A percentile compares a stretch with the other conserved stretches of the same genome.
phyloP scores from a whole-genome alignment of 1,284 basidiomycete species.

The Sporisorium iseilematis-ciliati region DNA sequence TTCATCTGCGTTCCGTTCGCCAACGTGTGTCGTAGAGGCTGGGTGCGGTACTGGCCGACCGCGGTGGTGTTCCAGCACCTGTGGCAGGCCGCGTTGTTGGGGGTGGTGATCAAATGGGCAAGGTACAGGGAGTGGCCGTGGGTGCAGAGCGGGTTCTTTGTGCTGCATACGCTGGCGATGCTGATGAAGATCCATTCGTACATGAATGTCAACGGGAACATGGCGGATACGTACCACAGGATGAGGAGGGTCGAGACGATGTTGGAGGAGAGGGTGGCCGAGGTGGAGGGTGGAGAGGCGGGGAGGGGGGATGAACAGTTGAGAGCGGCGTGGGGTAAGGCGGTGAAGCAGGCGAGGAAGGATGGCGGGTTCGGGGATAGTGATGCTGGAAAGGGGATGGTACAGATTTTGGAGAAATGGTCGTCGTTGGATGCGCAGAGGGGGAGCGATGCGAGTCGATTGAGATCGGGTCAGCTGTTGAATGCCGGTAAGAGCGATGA shows the following conservation, averaged over 20 bases:
- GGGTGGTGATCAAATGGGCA: conserved; percentile 63
- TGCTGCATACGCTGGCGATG: conserved; percentile 88
- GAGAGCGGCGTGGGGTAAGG: conserved; percentile 43
- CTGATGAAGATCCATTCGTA: conserved; percentile 98
- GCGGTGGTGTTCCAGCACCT: conserved; percentile 55
- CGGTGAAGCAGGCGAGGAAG: conserved; percentile 26
- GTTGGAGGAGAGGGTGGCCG: conserved; percentile 59
- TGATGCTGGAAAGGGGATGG: conserved; percentile 10
- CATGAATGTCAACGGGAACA: conserved; percentile 86
- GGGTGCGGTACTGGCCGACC: conserved; percentile 73
- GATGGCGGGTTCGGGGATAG: conserved; percentile 16
- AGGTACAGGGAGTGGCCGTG: conserved; percentile 83
- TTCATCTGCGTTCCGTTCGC: conserved; percentile 83
- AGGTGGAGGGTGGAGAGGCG: conserved; percentile 45
- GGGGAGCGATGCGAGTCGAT: conserved; percentile 37
- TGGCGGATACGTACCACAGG: conserved; percentile 72
- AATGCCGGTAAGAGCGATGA: conserved; percentile 7
- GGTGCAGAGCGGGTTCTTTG: conserved; percentile 96
- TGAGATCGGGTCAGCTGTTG: conserved; percentile 15
- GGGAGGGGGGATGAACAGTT: conserved; percentile 37
- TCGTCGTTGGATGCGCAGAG: conserved; percentile 41
- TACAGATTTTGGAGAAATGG: conserved; percentile 19
- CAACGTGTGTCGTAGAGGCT: conserved; percentile 49
- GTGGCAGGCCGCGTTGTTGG: conserved; percentile 59
- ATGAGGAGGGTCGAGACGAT: conserved; percentile 51